Base-by-base conservation (phyloP, 805 yeast genomes). In the Pichia scutulata region DNA sequence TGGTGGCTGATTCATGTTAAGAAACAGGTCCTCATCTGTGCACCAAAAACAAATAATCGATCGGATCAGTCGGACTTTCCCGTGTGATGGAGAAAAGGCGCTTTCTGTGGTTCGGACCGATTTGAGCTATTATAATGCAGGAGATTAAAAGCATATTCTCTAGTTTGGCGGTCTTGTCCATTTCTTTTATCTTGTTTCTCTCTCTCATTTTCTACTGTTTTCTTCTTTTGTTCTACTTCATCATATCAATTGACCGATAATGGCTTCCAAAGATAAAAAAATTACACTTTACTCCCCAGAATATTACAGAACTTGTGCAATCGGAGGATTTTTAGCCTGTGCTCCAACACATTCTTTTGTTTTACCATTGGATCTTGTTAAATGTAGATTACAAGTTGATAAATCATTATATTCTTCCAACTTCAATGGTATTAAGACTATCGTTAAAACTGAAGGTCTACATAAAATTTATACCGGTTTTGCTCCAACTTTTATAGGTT, bases 261-360 rank as follows among this genome's bases (percentile, higher is more conserved):
- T 44, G 48, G 21, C 48, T 25, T 24, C 49, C 1, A 39, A 44
- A 1, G 37, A 52, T 26, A 58, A 62, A 52, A 62, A 64, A 47
- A 80, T 84, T 57, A 70, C 72, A 53, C 72, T 82, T 44, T 82
- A 73, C 69, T 70, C 86, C 4, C 69, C 74, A 22, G 81, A 84
- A 64, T 86, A 82, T 71, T 86, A 75, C 69, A 72, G 73, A 49
- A 82, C 90, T 48, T 86, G 95, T 68, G 81, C 89, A 4, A 46
- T 82, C 39, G 95, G 90, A 44, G 95, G 92, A 58, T 76, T 82
- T 49, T 58, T 85, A 48, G 97, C 98, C 2, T 92, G 98, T 74
- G 97, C 97, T 16, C 97, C 98, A 33, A 92, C 98, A 14, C 99
- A 92, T 68, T 81, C 96, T 1, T 79, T 86, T 3, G 95, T 93